Evolutionary conservation across 73 alveolate genomes (phyloP).

Genomic region (Tetrahymena elliotti): DNA sequence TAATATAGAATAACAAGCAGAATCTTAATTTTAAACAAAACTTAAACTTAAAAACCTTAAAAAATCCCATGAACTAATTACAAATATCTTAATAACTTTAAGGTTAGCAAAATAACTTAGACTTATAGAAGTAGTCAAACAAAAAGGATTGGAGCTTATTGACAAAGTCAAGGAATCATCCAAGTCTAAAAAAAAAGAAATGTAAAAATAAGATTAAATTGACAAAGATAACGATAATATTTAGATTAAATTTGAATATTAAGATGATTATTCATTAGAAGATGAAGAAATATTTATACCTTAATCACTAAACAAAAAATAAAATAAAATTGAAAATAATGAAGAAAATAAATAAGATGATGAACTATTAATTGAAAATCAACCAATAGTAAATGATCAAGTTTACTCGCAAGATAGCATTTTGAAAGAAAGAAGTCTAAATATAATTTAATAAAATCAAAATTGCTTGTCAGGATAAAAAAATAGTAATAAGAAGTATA

Average conservation of each 20-base stretch:
- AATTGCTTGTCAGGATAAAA: background rate
- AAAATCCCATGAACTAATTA: background rate
- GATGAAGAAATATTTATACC: background rate
- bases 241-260: background rate
- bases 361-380: no score
- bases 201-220: background rate
- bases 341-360: background rate
- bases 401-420: background rate
- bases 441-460: no score
- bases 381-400: background rate
- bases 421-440: background rate
- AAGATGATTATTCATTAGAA: background rate
- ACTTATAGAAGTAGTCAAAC: background rate
- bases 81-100: background rate
- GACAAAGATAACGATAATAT: background rate
- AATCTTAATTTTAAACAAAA: background rate
- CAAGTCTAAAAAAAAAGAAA: background rate
- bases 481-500: background rate
- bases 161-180: background rate
- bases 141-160: background rate
- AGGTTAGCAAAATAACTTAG: background rate
- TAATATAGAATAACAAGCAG: background rate
- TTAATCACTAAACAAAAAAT: background rate
- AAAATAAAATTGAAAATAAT: background rate
- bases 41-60: background rate